A percentile compares a stretch with the other conserved stretches of the same genome.
phyloP scores from a whole-genome alignment of 176 grass and related monocot genomes.

The Guadua angustifolia region DNA sequence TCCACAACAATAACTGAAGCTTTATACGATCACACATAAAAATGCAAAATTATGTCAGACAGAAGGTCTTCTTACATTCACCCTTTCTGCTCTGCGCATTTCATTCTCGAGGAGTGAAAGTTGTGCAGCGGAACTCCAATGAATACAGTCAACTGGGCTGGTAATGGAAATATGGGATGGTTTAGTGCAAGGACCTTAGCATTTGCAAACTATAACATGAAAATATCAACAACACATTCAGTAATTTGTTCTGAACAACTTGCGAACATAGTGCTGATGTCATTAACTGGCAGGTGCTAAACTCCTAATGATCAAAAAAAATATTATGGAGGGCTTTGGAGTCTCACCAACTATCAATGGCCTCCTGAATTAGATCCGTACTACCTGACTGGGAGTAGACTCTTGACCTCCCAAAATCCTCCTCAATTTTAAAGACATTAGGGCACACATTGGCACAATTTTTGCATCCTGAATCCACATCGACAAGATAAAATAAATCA shows the following conservation, averaged over 20 bases:
- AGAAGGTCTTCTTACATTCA: slow-evolving; percentile 63
- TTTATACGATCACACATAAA: background rate
- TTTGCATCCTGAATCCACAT: slow-evolving; percentile 70
- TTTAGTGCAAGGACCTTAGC: slow-evolving; percentile 35
- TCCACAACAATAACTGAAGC: background rate
- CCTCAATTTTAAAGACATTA: slow-evolving; percentile 77
- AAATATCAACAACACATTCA: background rate
- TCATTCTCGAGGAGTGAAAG: slow-evolving; percentile 89
- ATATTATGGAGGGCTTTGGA: background rate
- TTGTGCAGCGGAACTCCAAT: slow-evolving; percentile 92
- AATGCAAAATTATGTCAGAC: background rate
- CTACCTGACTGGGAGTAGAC: slow-evolving; percentile 68
- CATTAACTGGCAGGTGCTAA: background rate
- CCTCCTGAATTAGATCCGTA: slow-evolving; percentile 69
- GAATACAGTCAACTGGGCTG: slow-evolving; percentile 97
- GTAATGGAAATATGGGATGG: slow-evolving; percentile 41
- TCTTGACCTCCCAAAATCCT: slow-evolving; percentile 83
- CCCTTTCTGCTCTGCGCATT: slow-evolving; percentile 84
- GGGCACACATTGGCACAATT: slow-evolving; percentile 89
- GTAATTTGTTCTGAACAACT: slow-evolving; percentile 27
- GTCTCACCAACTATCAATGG: slow-evolving; percentile 88
- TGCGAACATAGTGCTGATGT: background rate
- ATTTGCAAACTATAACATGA: background rate
- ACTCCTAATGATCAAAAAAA: slow-evolving; percentile 15
- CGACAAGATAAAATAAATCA: background rate